Percentiles rank a stretch among this genome's conserved stretches.
These are phyloP conservation scores for Blastocystis sp. DNA, from an alignment of 352 stramenopile genomes.

Conservation along the genomic window DNA sequence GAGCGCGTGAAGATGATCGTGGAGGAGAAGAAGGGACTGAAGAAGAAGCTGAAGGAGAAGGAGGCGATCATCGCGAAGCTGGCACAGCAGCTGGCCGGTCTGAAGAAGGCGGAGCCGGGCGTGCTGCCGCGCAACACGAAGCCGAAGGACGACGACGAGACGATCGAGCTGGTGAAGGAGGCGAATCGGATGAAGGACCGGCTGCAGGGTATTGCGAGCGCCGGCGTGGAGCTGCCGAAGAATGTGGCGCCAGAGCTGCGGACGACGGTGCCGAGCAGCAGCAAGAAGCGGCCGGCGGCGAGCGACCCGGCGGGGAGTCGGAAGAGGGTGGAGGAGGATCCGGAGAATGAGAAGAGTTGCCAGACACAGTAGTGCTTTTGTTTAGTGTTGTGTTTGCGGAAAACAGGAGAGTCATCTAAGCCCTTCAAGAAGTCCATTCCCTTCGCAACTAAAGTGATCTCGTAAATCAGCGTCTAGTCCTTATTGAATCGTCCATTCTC, in stretches of 20 bases:
- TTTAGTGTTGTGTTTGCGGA: constrained; percentile 36
- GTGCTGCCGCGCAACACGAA: neutral
- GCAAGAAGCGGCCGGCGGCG: neutral
- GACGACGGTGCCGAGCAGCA: constrained; percentile 25
- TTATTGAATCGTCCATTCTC: neutral
- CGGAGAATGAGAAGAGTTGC: constrained; percentile 16
- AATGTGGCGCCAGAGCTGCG: constrained; percentile 1
- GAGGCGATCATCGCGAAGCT: neutral
- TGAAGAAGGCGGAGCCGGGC: neutral
- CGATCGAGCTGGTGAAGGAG: constrained; percentile 4
- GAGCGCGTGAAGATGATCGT: constrained; percentile 32
- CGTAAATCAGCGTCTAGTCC: constrained; percentile 60
- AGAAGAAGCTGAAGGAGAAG: constrained; percentile 32
- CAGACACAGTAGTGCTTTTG: constrained; percentile 57
- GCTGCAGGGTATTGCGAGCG: constrained; percentile 1
- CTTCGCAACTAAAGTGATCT: constrained; percentile 52
- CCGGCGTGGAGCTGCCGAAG: neutral
- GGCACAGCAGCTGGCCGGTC: neutral
- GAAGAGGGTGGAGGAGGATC: constrained; percentile 23
- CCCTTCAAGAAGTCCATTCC: constrained; percentile 59
- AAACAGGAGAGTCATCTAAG: constrained; percentile 4
- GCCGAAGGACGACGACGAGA: neutral
- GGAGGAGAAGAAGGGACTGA: constrained; percentile 36
- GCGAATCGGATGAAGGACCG: constrained; percentile 23
- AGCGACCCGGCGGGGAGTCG: neutral